Evolutionary conservation across 305 asterid species (phyloP), one percentile per base, ranked within the genome.

Genomic region (Nicotiana rustica): DNA sequence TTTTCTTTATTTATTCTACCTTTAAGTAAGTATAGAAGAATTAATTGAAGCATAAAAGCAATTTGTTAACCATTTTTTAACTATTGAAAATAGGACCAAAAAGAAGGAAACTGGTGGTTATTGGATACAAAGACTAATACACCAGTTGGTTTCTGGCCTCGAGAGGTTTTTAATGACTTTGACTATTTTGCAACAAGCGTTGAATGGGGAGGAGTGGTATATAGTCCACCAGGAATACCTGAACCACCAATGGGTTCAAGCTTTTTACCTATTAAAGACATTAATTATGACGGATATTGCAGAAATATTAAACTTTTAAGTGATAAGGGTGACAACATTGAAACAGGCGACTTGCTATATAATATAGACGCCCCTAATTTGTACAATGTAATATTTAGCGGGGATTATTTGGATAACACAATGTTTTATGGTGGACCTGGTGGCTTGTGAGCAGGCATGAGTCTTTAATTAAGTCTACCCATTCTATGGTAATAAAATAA

Each of bases 401-500:
- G 6, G 6, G 41, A 36, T 36, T 36, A 5, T 13, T 13, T 67
- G 52, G 4, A 36, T 0, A 5, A 36, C 9, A 8, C 17, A 0
- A 35, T 67, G 75, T 67, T 35, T 67, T 67, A 67, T 67, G 73
- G 73, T 67, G 73, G 75, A 67, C 75, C 75, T 4, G 75, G 52
- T 67, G 75, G n/a, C 4, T 18, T 36, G 41, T 36, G 41, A 67
- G 0, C 41, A 5, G 41, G 1, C 10, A 33, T 31, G 14, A 31
- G 19, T 33, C 7, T 36, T 36, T 36, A 36, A 5, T 36, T 5
- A 36, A 36, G 41, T 36, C 41, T 36, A 36, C 6, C 41, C 41
- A 36, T 0, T 29, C 5, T 36, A 36, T 33, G 35, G 4, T 10
- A 64, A 25, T 25, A 10, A 55, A 10, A 65, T 65, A 29, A 66